phyloP scores from a whole-genome alignment of 2,329 filamentous ascomycete genomes.

The Immersiporthe knoxdaviesiana region DNA sequence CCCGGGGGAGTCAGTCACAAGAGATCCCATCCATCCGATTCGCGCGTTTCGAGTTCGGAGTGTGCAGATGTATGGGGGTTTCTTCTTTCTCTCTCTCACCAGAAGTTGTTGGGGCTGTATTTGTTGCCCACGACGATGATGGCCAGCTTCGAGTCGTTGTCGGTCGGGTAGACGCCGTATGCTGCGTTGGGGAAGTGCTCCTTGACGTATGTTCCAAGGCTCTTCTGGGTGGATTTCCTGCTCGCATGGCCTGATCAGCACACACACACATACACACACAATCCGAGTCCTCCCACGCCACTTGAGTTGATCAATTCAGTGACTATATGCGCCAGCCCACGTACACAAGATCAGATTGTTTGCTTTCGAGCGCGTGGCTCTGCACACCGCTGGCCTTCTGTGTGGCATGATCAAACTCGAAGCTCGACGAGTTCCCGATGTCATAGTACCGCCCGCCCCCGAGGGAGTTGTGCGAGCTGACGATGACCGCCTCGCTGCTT shows the following conservation, averaged over 20 bases:
- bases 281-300: slow-evolving; percentile 4
- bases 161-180: slow-evolving; percentile 80
- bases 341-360: slow-evolving; percentile 80
- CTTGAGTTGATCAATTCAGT: neutral
- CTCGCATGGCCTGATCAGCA: slow-evolving; percentile 19
- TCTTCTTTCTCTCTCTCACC: slow-evolving; percentile 54
- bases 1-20: neutral
- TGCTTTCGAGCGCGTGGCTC: slow-evolving; percentile 76
- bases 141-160: slow-evolving; percentile 75
- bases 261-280: neutral
- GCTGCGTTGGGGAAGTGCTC: slow-evolving; percentile 88
- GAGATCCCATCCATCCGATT: too few species aligned
- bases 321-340: slow-evolving; percentile 37
- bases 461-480: slow-evolving; percentile 85
- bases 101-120: slow-evolving; percentile 98
- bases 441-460: slow-evolving; percentile 88
- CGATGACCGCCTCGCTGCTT: slow-evolving; percentile 78
- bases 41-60: too few species aligned
- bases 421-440: slow-evolving; percentile 83
- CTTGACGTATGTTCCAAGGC: slow-evolving; percentile 72
- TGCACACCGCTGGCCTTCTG: slow-evolving; percentile 83
- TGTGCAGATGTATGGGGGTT: neutral
- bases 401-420: slow-evolving; percentile 82
- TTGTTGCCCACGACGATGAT: slow-evolving; percentile 91
- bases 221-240: slow-evolving; percentile 84